Percentiles rank a stretch among this genome's conserved stretches.
Conservation (phyloP, 805 yeast species). For the Starmerella kuoi region DNA sequence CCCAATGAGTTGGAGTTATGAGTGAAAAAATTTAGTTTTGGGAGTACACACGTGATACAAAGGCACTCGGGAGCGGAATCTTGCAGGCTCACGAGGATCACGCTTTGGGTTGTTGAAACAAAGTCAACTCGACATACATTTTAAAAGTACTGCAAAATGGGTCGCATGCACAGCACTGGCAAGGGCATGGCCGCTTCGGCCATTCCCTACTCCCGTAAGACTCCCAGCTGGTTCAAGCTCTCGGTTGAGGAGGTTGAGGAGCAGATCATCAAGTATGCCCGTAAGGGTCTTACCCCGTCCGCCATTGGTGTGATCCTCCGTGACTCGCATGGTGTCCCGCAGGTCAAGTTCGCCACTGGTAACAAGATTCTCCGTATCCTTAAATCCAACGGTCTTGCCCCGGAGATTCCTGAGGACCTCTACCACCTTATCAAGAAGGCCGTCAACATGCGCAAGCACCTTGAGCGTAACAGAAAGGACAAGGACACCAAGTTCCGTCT, state of each 20-base stretch:
- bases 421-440: constrained; percentile 99
- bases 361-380: constrained; percentile 98
- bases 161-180: constrained; percentile 99
- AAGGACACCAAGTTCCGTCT: constrained; percentile 99
- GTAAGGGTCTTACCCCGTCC: constrained; percentile 99
- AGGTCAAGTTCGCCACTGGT: constrained; percentile 94
- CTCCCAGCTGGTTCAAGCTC: constrained; percentile 99
- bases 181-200: constrained; percentile 99
- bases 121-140: constrained; percentile 20
- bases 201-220: constrained; percentile 96
- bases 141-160: constrained; percentile 55
- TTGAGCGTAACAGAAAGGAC: constrained; percentile 99
- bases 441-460: constrained; percentile 98
- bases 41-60: constrained; percentile 9
- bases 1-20: neutral
- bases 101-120: constrained; percentile 5
- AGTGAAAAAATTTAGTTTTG: constrained; percentile 2
- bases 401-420: constrained; percentile 99
- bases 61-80: constrained; percentile 7
- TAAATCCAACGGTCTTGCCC: constrained; percentile 99
- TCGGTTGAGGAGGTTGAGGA: constrained; percentile 91
- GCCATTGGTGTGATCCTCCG: constrained; percentile 98
- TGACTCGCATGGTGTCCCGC: constrained; percentile 99
- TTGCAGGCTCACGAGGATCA: constrained; percentile 1
- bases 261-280: constrained; percentile 97